Conservation (phyloP, 2,329 filamentous ascomycete genomes). For the Neonectria faginata region DNA sequence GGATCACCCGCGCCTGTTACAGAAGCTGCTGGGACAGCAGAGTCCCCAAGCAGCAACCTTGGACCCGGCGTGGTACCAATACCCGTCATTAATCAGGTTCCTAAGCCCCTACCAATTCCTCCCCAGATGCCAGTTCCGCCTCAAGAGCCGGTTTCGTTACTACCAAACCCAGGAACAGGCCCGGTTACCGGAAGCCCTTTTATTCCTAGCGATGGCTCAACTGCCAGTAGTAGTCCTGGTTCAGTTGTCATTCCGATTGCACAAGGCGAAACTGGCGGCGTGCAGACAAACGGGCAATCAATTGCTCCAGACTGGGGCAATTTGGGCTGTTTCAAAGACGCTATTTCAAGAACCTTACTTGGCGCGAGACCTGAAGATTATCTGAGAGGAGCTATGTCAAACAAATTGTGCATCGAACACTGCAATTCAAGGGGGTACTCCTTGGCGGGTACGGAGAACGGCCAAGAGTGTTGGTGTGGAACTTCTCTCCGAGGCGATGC, state of each 20-base stretch:
- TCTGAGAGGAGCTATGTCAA: constrained; percentile 57
- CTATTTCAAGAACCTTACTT: constrained; percentile 36
- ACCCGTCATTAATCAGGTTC: neutral
- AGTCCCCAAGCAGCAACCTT: no score
- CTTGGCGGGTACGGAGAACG: constrained; percentile 63
- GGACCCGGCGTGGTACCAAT: neutral
- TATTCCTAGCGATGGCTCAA: neutral
- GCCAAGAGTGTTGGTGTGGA: constrained; percentile 65
- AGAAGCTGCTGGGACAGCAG: neutral
- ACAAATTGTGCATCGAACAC: constrained; percentile 60
- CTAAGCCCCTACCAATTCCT: neutral
- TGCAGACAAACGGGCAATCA: neutral
- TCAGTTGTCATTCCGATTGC: neutral
- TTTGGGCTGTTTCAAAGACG: constrained; percentile 50
- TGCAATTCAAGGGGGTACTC: constrained; percentile 56
- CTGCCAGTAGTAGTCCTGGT: neutral
- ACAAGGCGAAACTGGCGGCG: neutral
- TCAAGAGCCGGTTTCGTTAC: neutral
- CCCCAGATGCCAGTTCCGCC: neutral
- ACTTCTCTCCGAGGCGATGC: constrained; percentile 40
- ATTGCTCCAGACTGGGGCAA: constrained; percentile 42
- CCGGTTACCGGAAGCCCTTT: neutral
- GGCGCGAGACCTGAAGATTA: constrained; percentile 43
- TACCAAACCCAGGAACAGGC: neutral
- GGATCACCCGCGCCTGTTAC: neutral